A percentile compares a stretch with the other conserved stretches of the same genome.
Evolutionary conservation across 306 rosid species (phyloP).

Genomic region (Vigna angularis): DNA sequence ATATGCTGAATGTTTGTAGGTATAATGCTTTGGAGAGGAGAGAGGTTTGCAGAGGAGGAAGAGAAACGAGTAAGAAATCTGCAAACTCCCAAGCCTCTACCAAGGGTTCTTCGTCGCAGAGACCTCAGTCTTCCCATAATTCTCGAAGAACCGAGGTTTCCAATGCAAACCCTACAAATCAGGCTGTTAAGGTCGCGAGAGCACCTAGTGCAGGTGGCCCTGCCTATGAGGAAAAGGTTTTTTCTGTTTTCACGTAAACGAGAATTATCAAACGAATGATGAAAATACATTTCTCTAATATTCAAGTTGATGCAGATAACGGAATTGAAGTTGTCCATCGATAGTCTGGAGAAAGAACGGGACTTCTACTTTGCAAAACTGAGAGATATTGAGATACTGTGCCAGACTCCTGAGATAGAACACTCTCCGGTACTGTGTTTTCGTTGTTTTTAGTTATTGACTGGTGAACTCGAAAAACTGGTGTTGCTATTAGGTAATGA

Average conservation of each 20-base stretch:
- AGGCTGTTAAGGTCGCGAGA: conserved; percentile 52
- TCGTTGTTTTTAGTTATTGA: background rate
- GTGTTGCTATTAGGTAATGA: background rate
- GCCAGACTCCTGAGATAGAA: conserved; percentile 86
- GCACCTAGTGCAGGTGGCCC: conserved; percentile 62
- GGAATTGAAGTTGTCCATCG: conserved; percentile 82
- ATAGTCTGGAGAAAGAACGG: conserved; percentile 96
- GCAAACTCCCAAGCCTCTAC: conserved; percentile 69
- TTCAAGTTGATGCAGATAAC: conserved; percentile 69
- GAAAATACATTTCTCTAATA: background rate
- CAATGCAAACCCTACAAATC: conserved; percentile 57
- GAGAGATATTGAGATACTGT: conserved; percentile 90
- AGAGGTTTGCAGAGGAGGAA: conserved; percentile 84
- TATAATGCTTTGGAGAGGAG: conserved; percentile 92
- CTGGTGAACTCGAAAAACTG: background rate
- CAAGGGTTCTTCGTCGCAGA: conserved; percentile 65
- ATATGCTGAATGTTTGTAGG: conserved; percentile 48
- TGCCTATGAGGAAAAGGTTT: conserved; percentile 82
- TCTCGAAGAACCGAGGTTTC: conserved; percentile 73
- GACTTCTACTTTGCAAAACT: conserved; percentile 91
- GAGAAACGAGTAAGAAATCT: conserved; percentile 71
- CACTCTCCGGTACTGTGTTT: conserved; percentile 59
- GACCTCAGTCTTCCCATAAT: conserved; percentile 67
- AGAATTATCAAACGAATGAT: background rate
- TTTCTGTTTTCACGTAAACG: background rate